phyloP scores from a whole-genome alignment of 352 stramenopile species.

The Halophytophthora batemanensis region DNA sequence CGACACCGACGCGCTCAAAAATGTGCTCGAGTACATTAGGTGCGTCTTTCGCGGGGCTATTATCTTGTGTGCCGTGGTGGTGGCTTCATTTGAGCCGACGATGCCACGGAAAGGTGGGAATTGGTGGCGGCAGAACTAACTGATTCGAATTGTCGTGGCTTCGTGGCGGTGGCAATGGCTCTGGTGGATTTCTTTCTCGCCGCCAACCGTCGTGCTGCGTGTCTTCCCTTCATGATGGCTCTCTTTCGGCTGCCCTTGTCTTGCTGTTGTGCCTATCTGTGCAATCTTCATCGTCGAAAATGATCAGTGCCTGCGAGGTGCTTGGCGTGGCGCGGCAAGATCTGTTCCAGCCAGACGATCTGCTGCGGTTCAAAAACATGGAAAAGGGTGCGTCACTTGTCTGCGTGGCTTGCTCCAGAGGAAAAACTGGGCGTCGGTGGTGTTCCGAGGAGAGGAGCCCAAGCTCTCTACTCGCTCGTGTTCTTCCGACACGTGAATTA shows the following conservation, averaged over 20 bases:
- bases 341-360: constrained; percentile 71
- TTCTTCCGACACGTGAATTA: not conserved
- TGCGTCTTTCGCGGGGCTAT: constrained; percentile 18
- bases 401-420: not conserved
- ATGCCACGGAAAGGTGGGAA: too few species aligned
- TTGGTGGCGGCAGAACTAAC: too few species aligned
- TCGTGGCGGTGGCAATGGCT: too few species aligned
- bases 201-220: too few species aligned
- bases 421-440: not conserved
- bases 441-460: not conserved
- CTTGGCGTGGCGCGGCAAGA: constrained; percentile 58
- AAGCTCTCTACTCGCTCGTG: not conserved
- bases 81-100: constrained; percentile 8
- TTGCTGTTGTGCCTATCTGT: not conserved
- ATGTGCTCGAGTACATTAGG: constrained; percentile 68
- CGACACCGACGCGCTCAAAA: constrained; percentile 26
- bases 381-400: constrained; percentile 49
- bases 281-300: constrained; percentile 7
- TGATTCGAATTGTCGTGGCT: too few species aligned
- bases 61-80: constrained; percentile 3
- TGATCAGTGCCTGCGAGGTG: constrained; percentile 55
- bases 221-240: too few species aligned
- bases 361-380: constrained; percentile 54
- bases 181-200: too few species aligned
- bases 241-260: not conserved